A percentile compares a stretch with the other conserved stretches of the same genome.
These are phyloP conservation scores for Purpureocillium lavendulum DNA, from an alignment of 2,329 filamentous ascomycete genomes.

Conservation along the genomic window DNA sequence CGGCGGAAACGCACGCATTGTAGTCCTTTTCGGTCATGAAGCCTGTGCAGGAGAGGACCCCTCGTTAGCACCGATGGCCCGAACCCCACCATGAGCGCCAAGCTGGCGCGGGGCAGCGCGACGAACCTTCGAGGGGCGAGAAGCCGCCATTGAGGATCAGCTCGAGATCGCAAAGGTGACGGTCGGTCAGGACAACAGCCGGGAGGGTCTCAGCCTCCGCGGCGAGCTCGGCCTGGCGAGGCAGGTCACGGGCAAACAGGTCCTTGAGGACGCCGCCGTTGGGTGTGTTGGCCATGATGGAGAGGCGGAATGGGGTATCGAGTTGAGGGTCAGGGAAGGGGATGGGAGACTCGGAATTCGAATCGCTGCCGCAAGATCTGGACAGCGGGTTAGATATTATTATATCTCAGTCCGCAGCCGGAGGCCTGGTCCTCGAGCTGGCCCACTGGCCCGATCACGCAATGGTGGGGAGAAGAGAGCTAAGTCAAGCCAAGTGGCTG, in stretches of 20 bases:
- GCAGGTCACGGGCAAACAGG: slow-evolving; percentile 85
- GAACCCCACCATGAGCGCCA: background rate
- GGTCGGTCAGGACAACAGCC: slow-evolving; percentile 77
- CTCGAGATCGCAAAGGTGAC: slow-evolving; percentile 96
- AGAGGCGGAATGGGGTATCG: slow-evolving; percentile 7
- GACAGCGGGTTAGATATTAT: background rate
- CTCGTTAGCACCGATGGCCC: background rate
- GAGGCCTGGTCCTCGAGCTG: background rate
- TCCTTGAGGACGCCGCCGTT: slow-evolving; percentile 97
- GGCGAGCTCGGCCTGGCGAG: slow-evolving; percentile 68
- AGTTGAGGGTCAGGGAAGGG: slow-evolving; percentile 1
- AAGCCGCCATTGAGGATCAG: slow-evolving; percentile 96
- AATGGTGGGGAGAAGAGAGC: slow-evolving; percentile 20
- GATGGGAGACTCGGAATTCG: background rate
- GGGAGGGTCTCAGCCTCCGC: slow-evolving; percentile 82
- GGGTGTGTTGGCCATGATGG: slow-evolving; percentile 59
- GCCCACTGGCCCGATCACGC: slow-evolving; percentile 16
- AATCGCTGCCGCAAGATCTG: background rate
- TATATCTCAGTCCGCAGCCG: slow-evolving; percentile 2
- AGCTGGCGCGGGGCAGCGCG: background rate
- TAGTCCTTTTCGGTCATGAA: slow-evolving; percentile 98
- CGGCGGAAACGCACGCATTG: slow-evolving; percentile 61
- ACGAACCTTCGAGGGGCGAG: slow-evolving; percentile 88
- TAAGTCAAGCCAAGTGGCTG: slow-evolving; percentile 1
- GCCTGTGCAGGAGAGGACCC: slow-evolving; percentile 41